Base-by-base conservation (phyloP, 495 filamentous ascomycete genomes). In the Penicillium flavigenum region DNA sequence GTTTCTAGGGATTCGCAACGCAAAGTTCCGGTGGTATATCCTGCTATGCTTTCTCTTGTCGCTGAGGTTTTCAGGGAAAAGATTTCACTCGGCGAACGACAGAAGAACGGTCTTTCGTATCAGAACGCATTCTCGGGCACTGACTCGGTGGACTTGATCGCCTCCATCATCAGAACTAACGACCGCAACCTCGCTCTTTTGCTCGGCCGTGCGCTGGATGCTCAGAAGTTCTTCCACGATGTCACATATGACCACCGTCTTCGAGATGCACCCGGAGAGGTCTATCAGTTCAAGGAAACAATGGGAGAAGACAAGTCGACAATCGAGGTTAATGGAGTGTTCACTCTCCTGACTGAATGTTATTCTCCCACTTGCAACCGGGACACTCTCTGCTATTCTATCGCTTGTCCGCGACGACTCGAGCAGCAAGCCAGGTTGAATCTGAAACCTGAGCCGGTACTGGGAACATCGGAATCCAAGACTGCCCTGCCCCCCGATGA, bases 171-270 rank as follows among this genome's bases (percentile, higher is more conserved):
- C 68, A 88, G 93, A 71, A 99, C 95, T 0, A 96, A 88, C 11
- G 95, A 99, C 72, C 85, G 95, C 49, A 99, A 97, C 65, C 77
- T 99, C 60, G 94, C 95, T 41, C 76, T 99, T 54, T 84, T 99
- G 11, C 73, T 99, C n/a, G 95, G 95, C 45, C 83, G 95, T 61
- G 90, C 92, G 54, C 76, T 99, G 44, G 95, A 99, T 76, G 95
- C 95, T 42, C 95, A 99, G 72, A 99, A 98, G 71, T 97, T 98
- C 72, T 99, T 99, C 70, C 95, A 98, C 71, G 95, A 99, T 82
- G 95, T 98, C 41, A 96, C 92, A 4, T 99, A 99, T 71, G 92
- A 96, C 59, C 95, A 99, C 69, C 85, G 95, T 47, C 76, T 99
- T 54, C 86, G 95, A 63, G 95, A 99, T 75, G 93, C 92, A 7